These are phyloP conservation scores for Fusarium sp. DNA, from an alignment of 2,329 filamentous ascomycete species.

Conservation along the genomic window DNA sequence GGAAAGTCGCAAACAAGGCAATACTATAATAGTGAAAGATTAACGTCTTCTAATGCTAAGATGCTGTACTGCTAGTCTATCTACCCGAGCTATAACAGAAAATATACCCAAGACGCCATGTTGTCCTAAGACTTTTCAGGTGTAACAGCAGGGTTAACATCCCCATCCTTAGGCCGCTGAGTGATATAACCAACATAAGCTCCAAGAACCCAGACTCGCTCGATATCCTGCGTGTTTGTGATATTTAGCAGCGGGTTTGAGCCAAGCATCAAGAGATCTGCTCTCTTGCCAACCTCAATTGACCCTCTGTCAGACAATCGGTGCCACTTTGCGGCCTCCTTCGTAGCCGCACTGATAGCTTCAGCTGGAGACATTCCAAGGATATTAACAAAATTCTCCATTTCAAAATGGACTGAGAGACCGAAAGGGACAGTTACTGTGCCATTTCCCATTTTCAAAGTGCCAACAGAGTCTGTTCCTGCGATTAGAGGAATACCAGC, in stretches of 20 bases:
- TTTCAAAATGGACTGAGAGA: not conserved
- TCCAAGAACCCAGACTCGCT: not conserved
- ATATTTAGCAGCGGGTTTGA: not conserved
- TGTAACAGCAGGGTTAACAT: not conserved
- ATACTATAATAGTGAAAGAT: too few relatives aligned
- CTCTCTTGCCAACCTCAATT: not conserved
- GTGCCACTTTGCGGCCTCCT: not conserved
- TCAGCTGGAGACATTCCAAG: not conserved
- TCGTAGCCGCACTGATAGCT: not conserved
- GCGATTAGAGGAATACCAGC: not conserved
- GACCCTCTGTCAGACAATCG: not conserved
- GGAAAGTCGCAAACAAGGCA: too few relatives aligned
- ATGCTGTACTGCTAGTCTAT: too few relatives aligned
- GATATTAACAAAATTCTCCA: not conserved
- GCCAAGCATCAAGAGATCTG: not conserved
- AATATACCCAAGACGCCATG: too few relatives aligned
- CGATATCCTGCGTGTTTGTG: not conserved
- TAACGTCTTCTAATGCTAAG: too few relatives aligned
- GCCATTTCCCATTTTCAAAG: not conserved
- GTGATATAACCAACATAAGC: not conserved
- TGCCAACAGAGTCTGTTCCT: not conserved
- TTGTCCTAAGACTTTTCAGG: too few relatives aligned
- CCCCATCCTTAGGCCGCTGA: not conserved
- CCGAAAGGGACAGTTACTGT: not conserved
- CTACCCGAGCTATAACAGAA: too few relatives aligned